These are phyloP conservation scores for Gryganskiella cystojenkinii DNA, from an alignment of 192 early-diverging fungal genomes.

Conservation along the genomic window DNA sequence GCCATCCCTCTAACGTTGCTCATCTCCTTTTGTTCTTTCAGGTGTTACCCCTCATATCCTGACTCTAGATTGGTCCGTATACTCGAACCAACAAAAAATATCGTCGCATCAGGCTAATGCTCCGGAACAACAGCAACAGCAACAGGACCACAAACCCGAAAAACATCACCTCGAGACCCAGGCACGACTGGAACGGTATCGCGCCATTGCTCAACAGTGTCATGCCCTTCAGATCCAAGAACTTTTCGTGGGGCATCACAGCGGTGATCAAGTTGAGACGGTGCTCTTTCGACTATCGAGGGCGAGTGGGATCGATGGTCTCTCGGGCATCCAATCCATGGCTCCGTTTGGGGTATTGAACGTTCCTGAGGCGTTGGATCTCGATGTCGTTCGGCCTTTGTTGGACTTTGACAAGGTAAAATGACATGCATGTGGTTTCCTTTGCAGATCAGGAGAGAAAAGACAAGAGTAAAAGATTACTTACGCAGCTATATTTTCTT, in stretches of 20 bases:
- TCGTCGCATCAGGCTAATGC: neutral
- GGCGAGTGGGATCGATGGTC: slow-evolving; percentile 59
- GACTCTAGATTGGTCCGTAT: slow-evolving; percentile 14
- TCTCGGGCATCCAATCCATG: slow-evolving; percentile 49
- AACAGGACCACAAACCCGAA: slow-evolving; percentile 14
- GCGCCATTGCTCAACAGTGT: slow-evolving; percentile 50
- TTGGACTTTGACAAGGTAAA: slow-evolving; percentile 54
- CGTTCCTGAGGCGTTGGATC: slow-evolving; percentile 47
- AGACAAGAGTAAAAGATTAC: neutral
- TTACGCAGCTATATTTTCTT: neutral
- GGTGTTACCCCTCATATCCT: slow-evolving; percentile 23
- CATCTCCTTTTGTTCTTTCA: neutral
- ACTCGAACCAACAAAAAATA: neutral
- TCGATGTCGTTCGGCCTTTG: slow-evolving; percentile 55
- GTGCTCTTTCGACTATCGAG: slow-evolving; percentile 52
- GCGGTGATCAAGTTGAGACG: slow-evolving; percentile 61
- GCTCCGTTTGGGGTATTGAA: slow-evolving; percentile 46
- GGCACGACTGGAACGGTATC: slow-evolving; percentile 53
- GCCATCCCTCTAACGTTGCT: neutral
- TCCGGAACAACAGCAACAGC: neutral
- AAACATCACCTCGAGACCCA: slow-evolving; percentile 46
- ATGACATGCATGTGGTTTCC: neutral
- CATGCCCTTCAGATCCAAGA: slow-evolving; percentile 40
- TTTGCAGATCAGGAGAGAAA: slow-evolving; percentile 8
- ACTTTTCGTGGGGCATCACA: slow-evolving; percentile 57